Base-by-base conservation (phyloP, 768 basidiomycete species). In the Leucocoprinus leucothites region DNA sequence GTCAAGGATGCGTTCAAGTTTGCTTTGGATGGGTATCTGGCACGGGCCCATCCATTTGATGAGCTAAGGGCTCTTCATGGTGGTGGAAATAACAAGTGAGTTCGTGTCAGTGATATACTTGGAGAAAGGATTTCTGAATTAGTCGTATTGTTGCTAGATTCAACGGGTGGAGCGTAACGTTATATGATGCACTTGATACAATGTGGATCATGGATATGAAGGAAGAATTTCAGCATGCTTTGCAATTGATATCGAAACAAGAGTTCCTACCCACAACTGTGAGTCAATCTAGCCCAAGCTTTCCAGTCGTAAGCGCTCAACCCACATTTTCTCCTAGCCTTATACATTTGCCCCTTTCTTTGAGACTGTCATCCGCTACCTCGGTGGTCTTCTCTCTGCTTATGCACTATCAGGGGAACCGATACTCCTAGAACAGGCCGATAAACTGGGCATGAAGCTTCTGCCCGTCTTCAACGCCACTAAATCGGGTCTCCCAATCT, bases 191-290 rank as follows among this genome's bases (percentile, higher is more conserved):
- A 0, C 73, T 94, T 36, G 89, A 91, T 62, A 89, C 89, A 1
- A 82, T 95, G 75, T 82, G 85, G 72, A 77, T 94, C 41, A 86
- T 93, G 83, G 89, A 80, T 5, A 72, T 93, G n/a, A 69, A 80
- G 22, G 76, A 84, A 0, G 82, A 92, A 60, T 92, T 90, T 61
- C 65, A 77, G 35, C 71, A 80, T 1, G 83, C 84, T 1, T 64
- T 89, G 2, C 72, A 76, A 8, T 71, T 74, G 35, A 71, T 86
- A 19, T 71, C 72, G 11, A 69, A 73, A n/a, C 67, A 72, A 45
- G 73, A 73, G 16, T 84, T 85, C 52, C 68, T 36, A 34, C 57
- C 52, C n/a, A 63, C 57, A 64, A 74, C 60, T 53, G 74, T 69
- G 16, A 18, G 57, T 40, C n/a, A n/a, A 18, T 16, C 19, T 13